Evolutionary conservation across 768 basidiomycete species (phyloP), one percentile per base, ranked within the genome.

Genomic region (Mycena latifolia): DNA sequence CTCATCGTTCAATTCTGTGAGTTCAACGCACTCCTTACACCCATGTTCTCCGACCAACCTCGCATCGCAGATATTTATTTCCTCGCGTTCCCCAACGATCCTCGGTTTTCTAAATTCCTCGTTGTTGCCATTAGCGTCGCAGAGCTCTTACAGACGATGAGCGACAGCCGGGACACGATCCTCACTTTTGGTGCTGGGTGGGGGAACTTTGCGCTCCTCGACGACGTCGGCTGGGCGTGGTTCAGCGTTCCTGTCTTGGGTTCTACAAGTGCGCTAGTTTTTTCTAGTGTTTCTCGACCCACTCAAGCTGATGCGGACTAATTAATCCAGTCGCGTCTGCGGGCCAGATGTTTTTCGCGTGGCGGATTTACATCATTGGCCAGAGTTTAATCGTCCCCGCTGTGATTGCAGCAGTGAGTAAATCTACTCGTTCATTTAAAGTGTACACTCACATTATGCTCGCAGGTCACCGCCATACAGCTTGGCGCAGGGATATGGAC

Each of bases 161-260:
- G 5, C 22, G 25, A 46, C 14, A 25, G 17, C 14, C 45, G 14
- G 3, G 45, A 46, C 12, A 15, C 24, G 15, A 25, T 46, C n/a
- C n/a, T 10, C 9, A 24, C 25, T 1, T 46, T 46, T 10, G 45
- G 45, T 2, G 47, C 39, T 15, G 71, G 64, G 10, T 74, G 66
- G 48, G 71, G 68, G 2, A 56, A 72, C 31, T 27, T 65, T 15
- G 35, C 29, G 17, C 53, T 18, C 8, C 65, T 74, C 6, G 67
- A 64, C 18, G 35, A 55, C 2, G 58, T 72, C 20, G 55, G 63
- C 7, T 56, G 60, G 43, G 57, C 55, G 15, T 71, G 73, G 68
- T 55, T 74, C 50, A 68, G 60, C 20, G 69, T 72, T 14, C 73
- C 73, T 8, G 53, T 70, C 24, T 43, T 71, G 20, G 65, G 63